Evolutionary conservation across 768 basidiomycete species (phyloP).

Genomic region (Phylloporus sp.): DNA sequence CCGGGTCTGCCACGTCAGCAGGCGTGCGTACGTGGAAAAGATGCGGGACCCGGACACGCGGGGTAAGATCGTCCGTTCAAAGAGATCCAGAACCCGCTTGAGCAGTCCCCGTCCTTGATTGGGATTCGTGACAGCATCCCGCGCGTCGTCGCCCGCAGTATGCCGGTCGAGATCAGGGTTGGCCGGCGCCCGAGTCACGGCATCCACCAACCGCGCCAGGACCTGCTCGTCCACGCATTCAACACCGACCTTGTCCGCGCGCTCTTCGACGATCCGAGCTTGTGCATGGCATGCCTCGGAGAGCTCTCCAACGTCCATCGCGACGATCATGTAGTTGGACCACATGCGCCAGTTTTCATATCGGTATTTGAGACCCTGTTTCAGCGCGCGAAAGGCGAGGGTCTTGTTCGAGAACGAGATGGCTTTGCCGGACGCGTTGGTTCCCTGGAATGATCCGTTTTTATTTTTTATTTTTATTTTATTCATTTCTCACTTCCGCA

Average conservation of each 20-base stretch:
- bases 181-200: slow-evolving; percentile 58
- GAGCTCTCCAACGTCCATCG: slow-evolving; percentile 90
- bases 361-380: slow-evolving; percentile 77
- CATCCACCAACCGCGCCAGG: slow-evolving; percentile 82
- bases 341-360: slow-evolving; percentile 98
- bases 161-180: slow-evolving; percentile 35
- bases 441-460: slow-evolving; percentile 21
- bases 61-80: slow-evolving; percentile 76
- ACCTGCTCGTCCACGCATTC: slow-evolving; percentile 79
- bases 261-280: slow-evolving; percentile 67
- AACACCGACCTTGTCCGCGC: slow-evolving; percentile 39
- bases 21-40: slow-evolving; percentile 78
- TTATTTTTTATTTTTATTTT: too few species aligned
- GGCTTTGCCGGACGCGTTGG: slow-evolving; percentile 21
- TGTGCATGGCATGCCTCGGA: slow-evolving; percentile 83
- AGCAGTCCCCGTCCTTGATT: slow-evolving; percentile 67
- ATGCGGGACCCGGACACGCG: slow-evolving; percentile 73
- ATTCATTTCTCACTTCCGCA: neutral
- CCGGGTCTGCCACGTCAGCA: slow-evolving; percentile 65
- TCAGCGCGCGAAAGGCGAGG: slow-evolving; percentile 88
- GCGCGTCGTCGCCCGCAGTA: neutral
- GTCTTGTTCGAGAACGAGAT: slow-evolving; percentile 71
- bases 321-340: slow-evolving; percentile 93
- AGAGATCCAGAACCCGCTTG: slow-evolving; percentile 62
- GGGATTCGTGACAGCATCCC: slow-evolving; percentile 34